A percentile compares a stretch with the other conserved stretches of the same genome.
phyloP scores from a whole-genome alignment of 768 basidiomycete species.

The Epithele typhae region DNA sequence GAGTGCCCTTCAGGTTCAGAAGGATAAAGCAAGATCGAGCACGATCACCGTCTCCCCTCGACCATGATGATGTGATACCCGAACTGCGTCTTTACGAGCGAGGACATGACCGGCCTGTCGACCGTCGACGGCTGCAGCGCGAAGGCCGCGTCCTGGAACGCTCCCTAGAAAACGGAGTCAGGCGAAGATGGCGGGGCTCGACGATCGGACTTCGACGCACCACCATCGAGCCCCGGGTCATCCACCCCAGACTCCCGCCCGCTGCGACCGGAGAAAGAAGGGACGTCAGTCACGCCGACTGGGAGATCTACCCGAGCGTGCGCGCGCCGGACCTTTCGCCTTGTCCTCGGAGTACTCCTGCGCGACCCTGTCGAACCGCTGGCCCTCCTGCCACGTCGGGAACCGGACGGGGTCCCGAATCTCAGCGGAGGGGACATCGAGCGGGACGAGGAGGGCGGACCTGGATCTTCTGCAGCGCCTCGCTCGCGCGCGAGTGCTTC shows the following conservation, averaged over 20 bases:
- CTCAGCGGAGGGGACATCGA: no score
- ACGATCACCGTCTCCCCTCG: constrained; percentile 68
- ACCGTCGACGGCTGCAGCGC: constrained; percentile 72
- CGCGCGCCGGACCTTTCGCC: constrained; percentile 62
- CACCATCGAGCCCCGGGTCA: constrained; percentile 82
- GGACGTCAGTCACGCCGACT: no score
- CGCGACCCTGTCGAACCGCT: constrained; percentile 83
- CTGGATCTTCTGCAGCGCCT: constrained; percentile 78
- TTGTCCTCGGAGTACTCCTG: constrained; percentile 91
- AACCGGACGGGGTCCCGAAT: no score
- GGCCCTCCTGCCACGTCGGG: constrained; percentile 58
- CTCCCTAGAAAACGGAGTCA: constrained; percentile 34
- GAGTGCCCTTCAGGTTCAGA: no score
- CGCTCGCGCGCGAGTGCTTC: constrained; percentile 76
- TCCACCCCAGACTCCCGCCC: constrained; percentile 86
- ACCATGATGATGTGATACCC: constrained; percentile 94
- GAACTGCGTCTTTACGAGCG: constrained; percentile 76
- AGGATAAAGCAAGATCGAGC: no score
- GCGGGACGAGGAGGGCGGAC: constrained; percentile 30
- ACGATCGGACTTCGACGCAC: constrained; percentile 33
- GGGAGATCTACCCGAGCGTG: no score
- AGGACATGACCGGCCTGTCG: constrained; percentile 69
- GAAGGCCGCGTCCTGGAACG: constrained; percentile 90
- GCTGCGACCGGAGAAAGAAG: constrained; percentile 48
- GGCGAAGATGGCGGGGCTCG: neutral